phyloP scores from a whole-genome alignment of 495 filamentous ascomycete species.

The Hyaloscypha bicolor region DNA sequence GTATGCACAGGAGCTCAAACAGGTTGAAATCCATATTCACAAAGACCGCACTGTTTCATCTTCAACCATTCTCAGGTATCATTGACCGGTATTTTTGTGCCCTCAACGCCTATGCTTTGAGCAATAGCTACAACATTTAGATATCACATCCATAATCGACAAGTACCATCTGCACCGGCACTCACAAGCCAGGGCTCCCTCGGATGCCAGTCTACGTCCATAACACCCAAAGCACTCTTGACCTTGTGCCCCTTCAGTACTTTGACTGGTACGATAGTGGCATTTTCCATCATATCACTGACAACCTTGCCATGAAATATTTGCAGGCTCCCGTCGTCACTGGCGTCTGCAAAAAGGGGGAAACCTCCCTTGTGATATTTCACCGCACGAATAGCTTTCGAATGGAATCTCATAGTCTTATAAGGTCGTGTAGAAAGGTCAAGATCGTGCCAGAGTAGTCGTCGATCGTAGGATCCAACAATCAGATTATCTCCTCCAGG shows the following conservation, averaged over 20 bases:
- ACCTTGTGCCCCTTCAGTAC: conserved; percentile 88
- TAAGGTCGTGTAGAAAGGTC: conserved; percentile 89
- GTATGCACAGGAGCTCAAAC: not conserved
- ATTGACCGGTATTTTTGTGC: not conserved
- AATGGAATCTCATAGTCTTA: conserved; percentile 93
- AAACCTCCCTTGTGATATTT: conserved; percentile 80
- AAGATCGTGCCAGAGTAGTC: conserved; percentile 95
- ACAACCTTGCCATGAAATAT: conserved; percentile 97
- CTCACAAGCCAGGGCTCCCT: conserved; percentile 89
- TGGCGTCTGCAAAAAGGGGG: conserved; percentile 89
- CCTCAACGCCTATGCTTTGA: conserved; percentile 31
- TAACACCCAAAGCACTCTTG: conserved; percentile 76
- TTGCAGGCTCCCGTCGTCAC: conserved; percentile 91
- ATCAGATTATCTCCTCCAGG: conserved; percentile 92
- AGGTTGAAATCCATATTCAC: not conserved
- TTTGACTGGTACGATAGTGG: conserved; percentile 94
- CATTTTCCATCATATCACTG: conserved; percentile 91
- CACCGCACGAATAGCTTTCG: conserved; percentile 85
- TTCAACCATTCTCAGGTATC: not conserved
- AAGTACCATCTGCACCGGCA: conserved; percentile 91
- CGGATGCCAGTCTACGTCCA: conserved; percentile 95
- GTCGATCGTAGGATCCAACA: conserved; percentile 89
- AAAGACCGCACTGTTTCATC: not conserved
- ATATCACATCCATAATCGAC: conserved; percentile 65
- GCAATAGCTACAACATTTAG: conserved; percentile 1